Evolutionary conservation across 176 grass and related monocot genomes (phyloP).

Genomic region (Poa pratensis): DNA sequence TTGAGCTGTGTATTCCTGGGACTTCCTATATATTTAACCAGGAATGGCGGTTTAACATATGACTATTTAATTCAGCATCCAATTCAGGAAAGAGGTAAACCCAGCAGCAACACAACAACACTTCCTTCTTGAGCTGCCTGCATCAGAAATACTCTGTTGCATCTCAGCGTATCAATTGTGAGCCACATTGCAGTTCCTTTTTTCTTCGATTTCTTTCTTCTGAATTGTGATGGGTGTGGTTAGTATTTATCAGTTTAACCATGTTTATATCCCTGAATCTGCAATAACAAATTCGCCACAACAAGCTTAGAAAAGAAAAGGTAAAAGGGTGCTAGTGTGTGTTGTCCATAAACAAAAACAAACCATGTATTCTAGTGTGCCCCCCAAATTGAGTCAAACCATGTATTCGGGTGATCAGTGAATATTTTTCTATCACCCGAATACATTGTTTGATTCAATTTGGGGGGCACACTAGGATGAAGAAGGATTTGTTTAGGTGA

Average conservation of each 20-base stretch:
- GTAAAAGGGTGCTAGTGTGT: too few relatives aligned
- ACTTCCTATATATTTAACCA: neutral
- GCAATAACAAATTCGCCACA: too few relatives aligned
- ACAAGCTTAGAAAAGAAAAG: too few relatives aligned
- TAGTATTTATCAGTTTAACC: neutral
- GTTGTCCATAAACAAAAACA: too few relatives aligned
- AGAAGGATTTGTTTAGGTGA: too few relatives aligned
- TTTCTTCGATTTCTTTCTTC: neutral
- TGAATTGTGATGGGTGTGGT: neutral
- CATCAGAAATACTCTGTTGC: neutral
- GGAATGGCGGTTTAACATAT: neutral
- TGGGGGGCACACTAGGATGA: too few relatives aligned
- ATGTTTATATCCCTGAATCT: neutral
- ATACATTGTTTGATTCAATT: too few relatives aligned
- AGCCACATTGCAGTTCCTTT: neutral
- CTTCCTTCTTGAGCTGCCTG: neutral
- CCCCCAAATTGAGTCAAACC: too few relatives aligned
- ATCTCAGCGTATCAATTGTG: neutral
- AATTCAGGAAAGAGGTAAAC: neutral
- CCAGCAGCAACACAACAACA: neutral
- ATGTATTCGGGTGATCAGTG: too few relatives aligned
- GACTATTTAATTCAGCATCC: too few relatives aligned
- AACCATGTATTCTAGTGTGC: too few relatives aligned
- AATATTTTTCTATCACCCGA: too few relatives aligned
- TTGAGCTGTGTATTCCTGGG: neutral